Evolutionary conservation across 495 filamentous ascomycete genomes (phyloP).

Genomic region (Neurospora sp.): DNA sequence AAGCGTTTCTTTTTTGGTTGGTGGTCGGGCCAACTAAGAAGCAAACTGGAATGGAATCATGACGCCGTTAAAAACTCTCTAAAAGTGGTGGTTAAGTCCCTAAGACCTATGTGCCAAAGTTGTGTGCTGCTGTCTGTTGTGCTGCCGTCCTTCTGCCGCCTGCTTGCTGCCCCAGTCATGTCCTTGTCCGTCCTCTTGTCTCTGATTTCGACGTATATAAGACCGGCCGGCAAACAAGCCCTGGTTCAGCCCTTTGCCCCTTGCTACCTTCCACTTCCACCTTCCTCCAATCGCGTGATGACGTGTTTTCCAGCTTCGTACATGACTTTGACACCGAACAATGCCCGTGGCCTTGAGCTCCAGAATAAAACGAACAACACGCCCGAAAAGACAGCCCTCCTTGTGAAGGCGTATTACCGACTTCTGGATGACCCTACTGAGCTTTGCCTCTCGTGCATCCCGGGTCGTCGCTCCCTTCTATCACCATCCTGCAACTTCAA

Average conservation of each 20-base stretch:
- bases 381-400: neutral
- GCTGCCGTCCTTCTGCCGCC: neutral
- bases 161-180: neutral
- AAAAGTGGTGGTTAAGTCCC: neutral
- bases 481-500: conserved; percentile 68
- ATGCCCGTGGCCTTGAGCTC: neutral
- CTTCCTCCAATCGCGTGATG: neutral
- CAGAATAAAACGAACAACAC: neutral
- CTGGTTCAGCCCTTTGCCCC: neutral
- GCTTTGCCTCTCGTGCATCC: conserved; percentile 38
- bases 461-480: conserved; percentile 34
- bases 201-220: neutral
- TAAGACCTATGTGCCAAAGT: neutral
- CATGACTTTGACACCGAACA: neutral
- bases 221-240: neutral
- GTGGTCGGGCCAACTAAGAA: neutral
- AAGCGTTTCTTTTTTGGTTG: neutral
- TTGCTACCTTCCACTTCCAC: neutral
- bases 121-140: neutral
- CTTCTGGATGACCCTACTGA: conserved; percentile 41
- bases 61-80: neutral
- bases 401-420: conserved; percentile 2
- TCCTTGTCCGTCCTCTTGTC: neutral
- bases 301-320: neutral
- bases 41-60: neutral